Percentiles rank a stretch among this genome's conserved stretches.
Evolutionary conservation across 345 rosid species (phyloP).

Genomic region (Rhodamnia argentea): DNA sequence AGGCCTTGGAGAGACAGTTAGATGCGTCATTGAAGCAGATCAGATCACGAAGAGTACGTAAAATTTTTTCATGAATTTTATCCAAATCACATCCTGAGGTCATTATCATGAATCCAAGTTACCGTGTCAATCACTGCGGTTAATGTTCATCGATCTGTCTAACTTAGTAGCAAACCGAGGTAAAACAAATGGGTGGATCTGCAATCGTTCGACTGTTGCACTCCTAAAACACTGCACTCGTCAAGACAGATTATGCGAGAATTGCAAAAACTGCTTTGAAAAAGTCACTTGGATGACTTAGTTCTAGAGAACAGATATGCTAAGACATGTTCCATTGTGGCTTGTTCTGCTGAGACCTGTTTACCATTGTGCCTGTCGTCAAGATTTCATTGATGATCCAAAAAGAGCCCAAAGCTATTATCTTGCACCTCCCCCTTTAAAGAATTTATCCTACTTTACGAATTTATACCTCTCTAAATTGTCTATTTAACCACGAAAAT

Average conservation of each 20-base stretch:
- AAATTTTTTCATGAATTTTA: neutral
- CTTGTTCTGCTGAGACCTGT: neutral
- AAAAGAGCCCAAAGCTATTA: neutral
- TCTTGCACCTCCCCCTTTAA: neutral
- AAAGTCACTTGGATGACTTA: neutral
- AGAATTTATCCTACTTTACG: neutral
- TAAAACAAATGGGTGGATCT: neutral
- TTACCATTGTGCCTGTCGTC: neutral
- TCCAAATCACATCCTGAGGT: neutral
- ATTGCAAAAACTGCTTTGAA: neutral
- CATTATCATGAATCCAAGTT: neutral
- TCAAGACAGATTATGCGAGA: neutral
- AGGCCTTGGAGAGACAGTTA: slow-evolving; percentile 90
- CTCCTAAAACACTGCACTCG: neutral
- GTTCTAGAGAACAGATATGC: neutral
- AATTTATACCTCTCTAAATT: neutral
- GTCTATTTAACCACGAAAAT: neutral
- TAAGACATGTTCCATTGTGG: neutral
- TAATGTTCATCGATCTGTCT: neutral
- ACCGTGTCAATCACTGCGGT: neutral
- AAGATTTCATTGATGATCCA: neutral
- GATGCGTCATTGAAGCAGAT: slow-evolving; percentile 84
- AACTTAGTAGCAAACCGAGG: neutral
- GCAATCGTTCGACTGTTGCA: neutral
- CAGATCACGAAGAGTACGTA: slow-evolving; percentile 67